Percentiles rank a stretch among this genome's conserved stretches.
These are phyloP conservation scores for Kodamaea sp. DNA, from an alignment of 1,139 yeast species.

Conservation along the genomic window DNA sequence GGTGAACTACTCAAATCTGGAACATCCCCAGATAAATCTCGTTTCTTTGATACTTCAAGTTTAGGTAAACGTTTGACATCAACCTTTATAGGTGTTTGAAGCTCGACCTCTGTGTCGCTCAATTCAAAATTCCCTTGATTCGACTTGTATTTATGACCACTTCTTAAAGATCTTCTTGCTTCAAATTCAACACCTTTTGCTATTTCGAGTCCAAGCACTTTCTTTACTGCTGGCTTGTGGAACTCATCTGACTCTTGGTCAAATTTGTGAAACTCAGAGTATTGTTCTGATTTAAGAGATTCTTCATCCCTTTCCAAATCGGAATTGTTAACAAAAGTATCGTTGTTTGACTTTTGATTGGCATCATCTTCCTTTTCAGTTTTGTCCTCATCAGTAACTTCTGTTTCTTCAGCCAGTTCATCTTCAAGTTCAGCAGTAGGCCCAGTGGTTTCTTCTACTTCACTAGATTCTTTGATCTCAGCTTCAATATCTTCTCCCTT, in stretches of 20 bases:
- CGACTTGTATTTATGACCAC: conserved; percentile 7
- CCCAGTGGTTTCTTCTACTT: not conserved
- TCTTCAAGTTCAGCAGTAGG: no score
- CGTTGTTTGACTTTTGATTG: not conserved
- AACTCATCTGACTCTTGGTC: conserved; percentile 1
- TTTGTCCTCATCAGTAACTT: not conserved
- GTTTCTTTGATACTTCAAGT: conserved; percentile 9
- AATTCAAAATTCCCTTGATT: conserved; percentile 1
- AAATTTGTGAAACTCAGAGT: no score
- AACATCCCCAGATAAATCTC: conserved; percentile 6
- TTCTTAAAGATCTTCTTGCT: conserved; percentile 11
- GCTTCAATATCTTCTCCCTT: not conserved
- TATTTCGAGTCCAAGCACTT: conserved; percentile 13
- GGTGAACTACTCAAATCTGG: conserved; percentile 8
- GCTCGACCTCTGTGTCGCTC: no score
- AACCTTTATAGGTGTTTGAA: not conserved
- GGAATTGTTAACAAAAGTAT: conserved; percentile 1
- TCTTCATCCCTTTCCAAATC: conserved; percentile 1
- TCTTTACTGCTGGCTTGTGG: conserved; percentile 8
- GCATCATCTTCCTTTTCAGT: conserved; percentile 1
- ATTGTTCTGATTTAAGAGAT: not conserved
- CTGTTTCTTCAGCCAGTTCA: no score
- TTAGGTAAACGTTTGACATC: conserved; percentile 1
- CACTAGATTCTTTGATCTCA: not conserved
- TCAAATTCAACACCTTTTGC: conserved; percentile 8